A percentile compares a stretch with the other conserved stretches of the same genome.
Evolutionary conservation across 2,329 filamentous ascomycete species (phyloP).

Genomic region (Meredithiella fracta): DNA sequence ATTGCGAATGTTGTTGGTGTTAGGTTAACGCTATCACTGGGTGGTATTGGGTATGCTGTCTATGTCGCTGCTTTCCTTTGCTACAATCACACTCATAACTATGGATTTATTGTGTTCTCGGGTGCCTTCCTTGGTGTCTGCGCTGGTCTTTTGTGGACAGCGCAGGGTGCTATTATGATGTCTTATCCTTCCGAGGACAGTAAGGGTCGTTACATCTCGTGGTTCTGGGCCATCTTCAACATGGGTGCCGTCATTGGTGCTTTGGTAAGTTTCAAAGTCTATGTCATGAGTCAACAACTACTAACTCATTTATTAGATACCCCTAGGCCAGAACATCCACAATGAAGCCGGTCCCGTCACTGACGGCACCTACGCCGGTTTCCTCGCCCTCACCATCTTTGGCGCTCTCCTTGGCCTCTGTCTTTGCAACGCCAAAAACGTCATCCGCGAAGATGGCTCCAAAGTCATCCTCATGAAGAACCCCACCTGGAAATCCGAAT

Average conservation of each 20-base stretch:
- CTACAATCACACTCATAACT: slow-evolving; percentile 51
- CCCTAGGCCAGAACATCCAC: slow-evolving; percentile 57
- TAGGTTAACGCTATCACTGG: slow-evolving; percentile 49
- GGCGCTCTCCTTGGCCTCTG: slow-evolving; percentile 54
- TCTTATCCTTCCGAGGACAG: slow-evolving; percentile 64
- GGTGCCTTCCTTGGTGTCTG: slow-evolving; percentile 63
- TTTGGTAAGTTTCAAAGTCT: slow-evolving; percentile 25
- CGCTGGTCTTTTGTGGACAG: slow-evolving; percentile 67
- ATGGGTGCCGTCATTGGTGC: slow-evolving; percentile 75
- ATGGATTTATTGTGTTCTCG: slow-evolving; percentile 59
- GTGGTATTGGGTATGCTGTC: slow-evolving; percentile 61
- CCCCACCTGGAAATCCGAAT: slow-evolving; percentile 68
- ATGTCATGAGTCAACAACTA: not conserved
- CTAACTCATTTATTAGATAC: slow-evolving; percentile 29
- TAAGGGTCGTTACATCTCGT: slow-evolving; percentile 78
- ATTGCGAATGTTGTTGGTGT: slow-evolving; percentile 64
- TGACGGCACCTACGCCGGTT: slow-evolving; percentile 76
- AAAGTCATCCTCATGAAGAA: slow-evolving; percentile 80
- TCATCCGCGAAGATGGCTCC: slow-evolving; percentile 62
- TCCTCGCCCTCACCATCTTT: slow-evolving; percentile 64
- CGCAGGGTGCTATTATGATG: slow-evolving; percentile 78
- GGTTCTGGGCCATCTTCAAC: slow-evolving; percentile 95
- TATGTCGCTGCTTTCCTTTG: slow-evolving; percentile 55
- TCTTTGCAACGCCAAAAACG: slow-evolving; percentile 53
- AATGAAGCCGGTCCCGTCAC: slow-evolving; percentile 35